Evolutionary conservation across 1,139 yeast genomes (phyloP).

Genomic region (Yamadazyma mexicana): DNA sequence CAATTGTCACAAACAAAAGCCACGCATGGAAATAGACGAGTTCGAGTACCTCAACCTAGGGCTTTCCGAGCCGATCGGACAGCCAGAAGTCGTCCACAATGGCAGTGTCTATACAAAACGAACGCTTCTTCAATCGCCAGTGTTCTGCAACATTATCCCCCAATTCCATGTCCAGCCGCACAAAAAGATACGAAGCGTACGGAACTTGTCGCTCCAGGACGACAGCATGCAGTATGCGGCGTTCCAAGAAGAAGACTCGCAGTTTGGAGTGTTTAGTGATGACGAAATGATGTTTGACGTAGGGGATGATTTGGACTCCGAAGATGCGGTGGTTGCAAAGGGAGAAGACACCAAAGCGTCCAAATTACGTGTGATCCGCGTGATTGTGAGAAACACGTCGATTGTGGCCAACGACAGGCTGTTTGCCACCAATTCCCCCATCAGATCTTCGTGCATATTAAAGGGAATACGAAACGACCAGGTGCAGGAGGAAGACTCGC

Average conservation of each 20-base stretch:
- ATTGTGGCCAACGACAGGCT: constrained; percentile 33
- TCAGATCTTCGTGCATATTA: constrained; percentile 38
- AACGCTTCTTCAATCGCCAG: constrained; percentile 40
- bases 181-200: constrained; percentile 36
- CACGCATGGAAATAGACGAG: background rate
- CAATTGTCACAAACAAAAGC: background rate
- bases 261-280: constrained; percentile 38
- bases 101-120: constrained; percentile 24
- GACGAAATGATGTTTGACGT: constrained; percentile 22
- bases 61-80: background rate
- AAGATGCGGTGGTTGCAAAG: background rate
- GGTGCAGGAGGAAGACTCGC: constrained; percentile 37
- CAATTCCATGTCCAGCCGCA: constrained; percentile 30
- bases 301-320: constrained; percentile 5
- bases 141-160: constrained; percentile 32
- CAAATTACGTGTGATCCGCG: background rate
- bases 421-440: constrained; percentile 33
- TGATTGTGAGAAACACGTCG: constrained; percentile 33
- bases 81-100: background rate
- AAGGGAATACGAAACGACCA: constrained; percentile 22
- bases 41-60: constrained; percentile 2
- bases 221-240: constrained; percentile 39
- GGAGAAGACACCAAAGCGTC: background rate
- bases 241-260: constrained; percentile 42
- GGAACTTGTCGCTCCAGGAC: constrained; percentile 36